Base-by-base conservation (phyloP, 192 early-diverging fungal genomes). In the Backusella macrospora region DNA sequence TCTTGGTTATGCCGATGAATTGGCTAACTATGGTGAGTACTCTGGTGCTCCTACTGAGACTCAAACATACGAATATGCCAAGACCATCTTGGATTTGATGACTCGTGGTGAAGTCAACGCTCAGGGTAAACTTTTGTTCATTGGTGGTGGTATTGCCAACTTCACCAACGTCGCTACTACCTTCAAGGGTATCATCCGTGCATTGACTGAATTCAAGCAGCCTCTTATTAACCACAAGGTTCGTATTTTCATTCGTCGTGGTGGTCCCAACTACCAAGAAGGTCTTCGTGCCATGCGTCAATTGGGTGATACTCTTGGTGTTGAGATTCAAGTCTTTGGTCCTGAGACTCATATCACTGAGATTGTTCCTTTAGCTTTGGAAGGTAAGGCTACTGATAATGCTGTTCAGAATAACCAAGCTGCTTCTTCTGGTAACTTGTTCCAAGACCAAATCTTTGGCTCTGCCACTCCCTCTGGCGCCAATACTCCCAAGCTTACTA, bases 11-110 rank as follows among this genome's bases (percentile, higher is more conserved):
- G 95, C 98, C 6, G 75, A 89, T 78, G 96, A 99, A 84, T 88
- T 99, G 29, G 98, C 98, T 84, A 99, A 99, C 89, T 99, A 99
- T 84, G 98, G 98, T 79, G 98, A 99, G 86, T 99, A 99, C 90
- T 99, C 98, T 64, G 98, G 98, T 62, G 98, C 98, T 38, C 98
- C 98, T 6, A 96, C 96, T n/a, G 98, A 99, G 84, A 93, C 91
- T 34, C 98, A 99, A 86, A 99, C 98, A 21, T 99, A 98, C 81
- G 98, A 99, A 85, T 99, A 98, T 81, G 95, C 96, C 76, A 97
- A 97, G 87, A 99, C 98, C 38, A 96, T 99, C 67, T 84, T 99
- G 39, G 98, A 99, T 73, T 85, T 99, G 65, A 99, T 99, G 98
- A 99, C 98, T 29, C 95, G 96, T 73, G 91, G 90, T 63, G 75